Evolutionary conservation across 495 filamentous ascomycete genomes (phyloP).

Genomic region (Acidiella bohemica): DNA sequence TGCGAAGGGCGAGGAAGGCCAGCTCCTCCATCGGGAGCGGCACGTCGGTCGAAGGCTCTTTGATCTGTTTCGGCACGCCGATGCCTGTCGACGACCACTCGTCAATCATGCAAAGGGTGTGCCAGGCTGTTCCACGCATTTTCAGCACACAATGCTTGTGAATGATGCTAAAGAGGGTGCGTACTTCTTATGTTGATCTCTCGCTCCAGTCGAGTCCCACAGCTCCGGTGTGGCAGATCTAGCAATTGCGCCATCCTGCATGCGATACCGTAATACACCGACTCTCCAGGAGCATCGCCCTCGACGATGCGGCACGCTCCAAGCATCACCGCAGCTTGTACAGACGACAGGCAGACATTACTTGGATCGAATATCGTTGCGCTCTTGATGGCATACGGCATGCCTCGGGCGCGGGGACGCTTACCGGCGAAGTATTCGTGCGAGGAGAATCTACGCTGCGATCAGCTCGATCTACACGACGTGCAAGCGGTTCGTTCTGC

Average conservation of each 20-base stretch:
- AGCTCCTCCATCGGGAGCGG: neutral
- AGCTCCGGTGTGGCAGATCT: neutral
- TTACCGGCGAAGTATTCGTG: neutral
- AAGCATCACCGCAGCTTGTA: neutral
- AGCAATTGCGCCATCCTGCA: neutral
- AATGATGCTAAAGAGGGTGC: no score
- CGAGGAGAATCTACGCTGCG: neutral
- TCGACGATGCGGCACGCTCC: neutral
- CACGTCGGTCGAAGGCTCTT: neutral
- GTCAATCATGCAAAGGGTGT: conserved; percentile 1
- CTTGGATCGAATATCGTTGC: neutral
- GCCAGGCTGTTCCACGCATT: neutral
- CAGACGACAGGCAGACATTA: neutral
- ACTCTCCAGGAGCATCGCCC: neutral
- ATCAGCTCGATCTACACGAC: neutral
- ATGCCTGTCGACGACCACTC: conserved; percentile 2
- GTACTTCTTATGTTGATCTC: neutral
- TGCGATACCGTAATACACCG: neutral
- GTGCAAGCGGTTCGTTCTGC: neutral
- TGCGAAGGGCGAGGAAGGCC: neutral
- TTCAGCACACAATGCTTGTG: neutral
- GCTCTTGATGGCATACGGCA: neutral
- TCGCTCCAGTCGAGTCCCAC: neutral
- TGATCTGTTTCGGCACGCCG: neutral
- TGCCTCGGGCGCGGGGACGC: neutral